phyloP scores from a whole-genome alignment of 176 grass and related monocot species.

The Elymus sibiricus region DNA sequence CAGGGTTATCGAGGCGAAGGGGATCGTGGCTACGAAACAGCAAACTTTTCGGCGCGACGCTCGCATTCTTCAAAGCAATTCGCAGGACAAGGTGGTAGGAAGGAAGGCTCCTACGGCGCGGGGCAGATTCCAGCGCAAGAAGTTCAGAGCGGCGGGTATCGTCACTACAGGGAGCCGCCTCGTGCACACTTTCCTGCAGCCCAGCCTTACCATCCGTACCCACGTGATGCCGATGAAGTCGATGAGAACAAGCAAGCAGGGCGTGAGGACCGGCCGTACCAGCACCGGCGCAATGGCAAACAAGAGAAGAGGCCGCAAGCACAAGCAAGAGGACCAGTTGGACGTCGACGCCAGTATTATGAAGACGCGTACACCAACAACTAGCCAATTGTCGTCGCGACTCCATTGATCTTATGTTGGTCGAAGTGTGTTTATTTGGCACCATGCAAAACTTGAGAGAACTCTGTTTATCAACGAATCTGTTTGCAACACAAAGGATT shows the following conservation, averaged over 20 bases:
- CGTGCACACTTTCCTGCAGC: not conserved
- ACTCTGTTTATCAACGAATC: not conserved
- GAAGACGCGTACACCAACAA: not conserved
- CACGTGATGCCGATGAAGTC: not conserved
- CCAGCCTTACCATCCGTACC: not conserved
- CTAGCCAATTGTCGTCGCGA: not conserved
- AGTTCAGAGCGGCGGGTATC: not conserved
- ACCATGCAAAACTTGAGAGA: too few species aligned
- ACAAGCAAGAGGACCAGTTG: not conserved
- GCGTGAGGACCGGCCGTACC: not conserved
- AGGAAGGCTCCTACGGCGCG: not conserved
- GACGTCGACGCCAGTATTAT: not conserved
- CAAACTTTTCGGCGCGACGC: not conserved
- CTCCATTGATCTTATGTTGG: not conserved
- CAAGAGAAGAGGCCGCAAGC: too few species aligned
- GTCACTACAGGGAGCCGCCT: not conserved
- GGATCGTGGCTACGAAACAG: not conserved
- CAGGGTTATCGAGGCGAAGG: not conserved
- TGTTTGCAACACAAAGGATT: not conserved
- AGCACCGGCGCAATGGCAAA: not conserved
- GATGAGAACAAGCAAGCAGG: not conserved
- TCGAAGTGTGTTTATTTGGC: not conserved
- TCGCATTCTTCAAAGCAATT: not conserved
- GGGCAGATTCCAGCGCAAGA: not conserved
- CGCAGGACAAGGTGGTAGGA: not conserved